Base-by-base conservation (phyloP, 331 rosid species). In the Saraca asoca region DNA sequence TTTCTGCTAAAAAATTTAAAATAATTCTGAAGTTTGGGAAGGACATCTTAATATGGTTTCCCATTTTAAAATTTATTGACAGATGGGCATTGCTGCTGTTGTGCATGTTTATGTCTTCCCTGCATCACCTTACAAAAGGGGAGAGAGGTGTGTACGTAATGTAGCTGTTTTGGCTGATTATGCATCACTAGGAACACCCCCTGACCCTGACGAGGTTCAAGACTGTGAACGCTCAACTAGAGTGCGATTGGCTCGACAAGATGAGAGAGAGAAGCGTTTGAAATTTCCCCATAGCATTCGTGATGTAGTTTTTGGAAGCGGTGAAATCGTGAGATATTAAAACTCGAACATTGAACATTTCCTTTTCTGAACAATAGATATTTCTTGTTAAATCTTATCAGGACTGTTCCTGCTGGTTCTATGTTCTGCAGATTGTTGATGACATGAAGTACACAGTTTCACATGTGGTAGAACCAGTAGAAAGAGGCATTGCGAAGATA, bases 41-140 rank as follows among this genome's bases (percentile, higher is more conserved):
- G 12, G 37, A 41, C 17, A 9, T 24, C 33, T 64, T 34, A 55
- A 63, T 56, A 52, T 46, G 76, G 70, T 55, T 77, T 52, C 56
- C 63, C 18, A 62, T 73, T 71, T 57, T 51, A 16, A 55, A 68
- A 44, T 76, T 72, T 77, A 69, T 58, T 53, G 73, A 79, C 96
- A 94, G 99, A 94, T 94, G 97, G 97, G 97, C 65, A 68, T 94
- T 71, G 97, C 97, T 70, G 96, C 99, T 61, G 88, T 90, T 57
- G 93, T 89, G 68, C 99, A 94, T 79, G 85, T 94, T 51, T 90
- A 94, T 75, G 95, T 85, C 72, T 94, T 94, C 75, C 96, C 96
- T 17, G 97, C 99, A 14, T 83, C 79, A 51, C 97, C 99, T 74
- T 94, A 94, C 85, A 90, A 86, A 74, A 88, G 92, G 54, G 99